Conservation (phyloP, 1,284 basidiomycete genomes). For the Austropuccinia psidii region DNA sequence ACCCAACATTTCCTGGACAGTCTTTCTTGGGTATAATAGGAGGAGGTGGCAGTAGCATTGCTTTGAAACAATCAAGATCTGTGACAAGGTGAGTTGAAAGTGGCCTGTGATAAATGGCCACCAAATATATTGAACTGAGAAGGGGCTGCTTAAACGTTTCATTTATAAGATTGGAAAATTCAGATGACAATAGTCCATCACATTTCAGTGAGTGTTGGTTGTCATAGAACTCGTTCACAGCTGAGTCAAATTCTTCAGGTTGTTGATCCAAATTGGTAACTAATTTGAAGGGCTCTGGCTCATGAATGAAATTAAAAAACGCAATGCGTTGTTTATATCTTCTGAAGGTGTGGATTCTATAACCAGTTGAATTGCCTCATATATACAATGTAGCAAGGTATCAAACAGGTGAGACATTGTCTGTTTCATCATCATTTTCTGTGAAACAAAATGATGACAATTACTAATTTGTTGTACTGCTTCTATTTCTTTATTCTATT, state of each 20-base stretch:
- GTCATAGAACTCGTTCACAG: conserved; percentile 38
- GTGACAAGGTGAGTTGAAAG: conserved; percentile 18
- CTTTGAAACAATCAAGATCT: conserved; percentile 27
- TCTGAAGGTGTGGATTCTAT: conserved; percentile 64
- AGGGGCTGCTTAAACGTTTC: conserved; percentile 76
- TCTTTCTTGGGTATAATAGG: neutral
- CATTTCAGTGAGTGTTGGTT: conserved; percentile 55
- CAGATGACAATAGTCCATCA: conserved; percentile 54
- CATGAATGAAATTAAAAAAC: conserved; percentile 9
- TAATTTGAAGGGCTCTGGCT: conserved; percentile 58
- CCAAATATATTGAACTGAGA: conserved; percentile 51
- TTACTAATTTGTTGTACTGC: too few species aligned
- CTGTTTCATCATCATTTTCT: conserved; percentile 41
- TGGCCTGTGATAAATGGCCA: conserved; percentile 9
- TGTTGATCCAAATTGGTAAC: conserved; percentile 51
- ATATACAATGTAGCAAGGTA: conserved; percentile 73
- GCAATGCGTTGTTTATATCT: conserved; percentile 54
- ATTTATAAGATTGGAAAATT: conserved; percentile 69
- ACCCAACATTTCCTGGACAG: neutral
- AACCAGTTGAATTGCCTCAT: conserved; percentile 69
- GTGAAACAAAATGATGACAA: too few species aligned
- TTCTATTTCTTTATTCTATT: too few species aligned
- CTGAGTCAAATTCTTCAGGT: conserved; percentile 45
- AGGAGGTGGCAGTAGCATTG: conserved; percentile 19
- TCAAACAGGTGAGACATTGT: conserved; percentile 60